A percentile compares a stretch with the other conserved stretches of the same genome.
phyloP scores from a whole-genome alignment of 768 basidiomycete genomes.

The Calocybe indica region DNA sequence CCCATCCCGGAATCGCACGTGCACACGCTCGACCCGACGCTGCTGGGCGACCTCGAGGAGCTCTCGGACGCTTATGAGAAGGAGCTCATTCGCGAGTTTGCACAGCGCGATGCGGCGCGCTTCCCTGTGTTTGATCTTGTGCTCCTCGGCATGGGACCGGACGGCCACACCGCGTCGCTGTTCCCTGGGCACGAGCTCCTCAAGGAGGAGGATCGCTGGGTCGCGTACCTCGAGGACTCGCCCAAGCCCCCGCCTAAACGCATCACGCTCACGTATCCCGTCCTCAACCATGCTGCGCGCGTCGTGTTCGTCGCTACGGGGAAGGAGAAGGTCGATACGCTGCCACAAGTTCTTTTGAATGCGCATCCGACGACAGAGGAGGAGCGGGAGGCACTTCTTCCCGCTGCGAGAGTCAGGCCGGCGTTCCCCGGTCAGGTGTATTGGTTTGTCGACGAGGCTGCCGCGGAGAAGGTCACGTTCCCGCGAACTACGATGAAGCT shows the following conservation, averaged over 20 bases:
- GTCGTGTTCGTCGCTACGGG: conserved; percentile 89
- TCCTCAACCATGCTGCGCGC: conserved; percentile 83
- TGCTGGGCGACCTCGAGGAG: conserved; percentile 72
- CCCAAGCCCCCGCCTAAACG: conserved; percentile 90
- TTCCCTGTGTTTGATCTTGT: conserved; percentile 98
- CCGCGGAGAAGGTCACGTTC: conserved; percentile 58
- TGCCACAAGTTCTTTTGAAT: conserved; percentile 50
- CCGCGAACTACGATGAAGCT: conserved; percentile 52
- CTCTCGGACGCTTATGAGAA: conserved; percentile 78
- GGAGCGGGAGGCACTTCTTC: conserved; percentile 55
- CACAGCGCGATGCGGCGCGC: conserved; percentile 86
- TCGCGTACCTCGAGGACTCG: conserved; percentile 87
- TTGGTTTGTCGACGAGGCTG: conserved; percentile 93
- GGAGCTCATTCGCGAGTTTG: conserved; percentile 85
- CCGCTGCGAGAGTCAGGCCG: conserved; percentile 77
- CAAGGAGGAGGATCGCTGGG: conserved; percentile 87
- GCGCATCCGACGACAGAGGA: conserved; percentile 46
- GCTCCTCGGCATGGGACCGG: conserved; percentile 93
- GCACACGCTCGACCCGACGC: conserved; percentile 68
- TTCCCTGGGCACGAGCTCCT: conserved; percentile 92
- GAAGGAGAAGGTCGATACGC: conserved; percentile 70
- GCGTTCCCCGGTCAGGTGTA: conserved; percentile 77
- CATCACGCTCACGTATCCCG: conserved; percentile 89
- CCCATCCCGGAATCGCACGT: conserved; percentile 74
- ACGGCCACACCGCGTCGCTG: conserved; percentile 97